phyloP scores from a whole-genome alignment of 2,329 filamentous ascomycete species.

The Pseudogymnoascus sp. region DNA sequence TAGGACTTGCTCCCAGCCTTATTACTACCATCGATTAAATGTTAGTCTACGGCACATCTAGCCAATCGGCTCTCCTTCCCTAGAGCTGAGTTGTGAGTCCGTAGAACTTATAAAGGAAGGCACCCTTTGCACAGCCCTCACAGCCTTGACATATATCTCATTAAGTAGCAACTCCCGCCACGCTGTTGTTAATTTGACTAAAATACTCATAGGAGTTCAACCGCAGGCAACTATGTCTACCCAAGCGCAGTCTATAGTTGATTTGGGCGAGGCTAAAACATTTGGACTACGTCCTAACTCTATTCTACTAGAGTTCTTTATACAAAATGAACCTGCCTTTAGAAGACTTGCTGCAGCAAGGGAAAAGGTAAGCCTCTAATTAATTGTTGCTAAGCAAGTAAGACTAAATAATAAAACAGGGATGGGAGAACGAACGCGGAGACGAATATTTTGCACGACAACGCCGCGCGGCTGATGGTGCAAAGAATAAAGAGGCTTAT shows the following conservation, averaged over 20 bases:
- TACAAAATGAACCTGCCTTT: not conserved
- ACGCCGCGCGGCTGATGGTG: slow-evolving; percentile 30
- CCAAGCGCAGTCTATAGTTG: not conserved
- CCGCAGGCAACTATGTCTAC: not conserved
- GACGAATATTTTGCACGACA: slow-evolving; percentile 36
- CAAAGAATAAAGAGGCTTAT: slow-evolving; percentile 14
- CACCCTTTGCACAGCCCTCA: not conserved
- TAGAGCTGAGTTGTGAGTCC: not conserved
- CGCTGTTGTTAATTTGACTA: not conserved
- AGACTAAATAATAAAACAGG: slow-evolving; percentile 25
- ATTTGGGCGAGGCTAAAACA: not conserved
- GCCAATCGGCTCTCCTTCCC: not conserved
- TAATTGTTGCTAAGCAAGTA: not conserved
- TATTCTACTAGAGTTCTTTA: not conserved
- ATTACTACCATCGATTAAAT: not conserved
- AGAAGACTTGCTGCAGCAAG: not conserved
- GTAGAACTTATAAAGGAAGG: not conserved
- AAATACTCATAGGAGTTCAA: not conserved
- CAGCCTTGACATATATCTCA: not conserved
- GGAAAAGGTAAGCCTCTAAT: not conserved
- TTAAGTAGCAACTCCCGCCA: not conserved
- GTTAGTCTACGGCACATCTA: not conserved
- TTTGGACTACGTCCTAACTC: not conserved
- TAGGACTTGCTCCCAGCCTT: not conserved
- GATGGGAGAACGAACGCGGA: slow-evolving; percentile 35